phyloP scores from a whole-genome alignment of 2,329 filamentous ascomycete species.

The Phyllachora maydis region DNA sequence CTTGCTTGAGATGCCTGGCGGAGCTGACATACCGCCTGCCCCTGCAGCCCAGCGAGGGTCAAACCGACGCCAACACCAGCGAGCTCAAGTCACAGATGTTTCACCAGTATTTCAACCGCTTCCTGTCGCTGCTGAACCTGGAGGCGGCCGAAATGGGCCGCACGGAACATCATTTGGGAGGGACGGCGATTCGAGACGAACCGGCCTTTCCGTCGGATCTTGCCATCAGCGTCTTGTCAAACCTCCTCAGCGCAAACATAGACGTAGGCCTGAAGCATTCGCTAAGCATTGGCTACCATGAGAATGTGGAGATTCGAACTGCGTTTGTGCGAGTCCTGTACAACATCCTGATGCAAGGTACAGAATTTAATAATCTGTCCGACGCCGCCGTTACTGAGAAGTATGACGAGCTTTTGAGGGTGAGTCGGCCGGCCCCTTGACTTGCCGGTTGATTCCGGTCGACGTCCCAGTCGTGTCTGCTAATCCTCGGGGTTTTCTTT shows the following conservation, averaged over 20 bases:
- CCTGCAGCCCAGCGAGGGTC: slow-evolving; percentile 42
- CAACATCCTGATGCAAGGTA: slow-evolving; percentile 51
- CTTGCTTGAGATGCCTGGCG: slow-evolving; percentile 42
- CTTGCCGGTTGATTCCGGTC: neutral
- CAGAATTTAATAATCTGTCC: slow-evolving; percentile 48
- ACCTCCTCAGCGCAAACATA: slow-evolving; percentile 49
- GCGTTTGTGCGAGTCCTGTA: slow-evolving; percentile 51
- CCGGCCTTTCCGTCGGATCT: slow-evolving; percentile 34
- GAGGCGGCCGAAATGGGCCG: slow-evolving; percentile 24
- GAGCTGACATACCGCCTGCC: slow-evolving; percentile 46
- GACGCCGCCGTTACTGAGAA: slow-evolving; percentile 48
- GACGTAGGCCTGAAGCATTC: slow-evolving; percentile 53
- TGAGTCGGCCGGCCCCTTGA: slow-evolving; percentile 14
- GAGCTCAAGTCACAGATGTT: slow-evolving; percentile 54
- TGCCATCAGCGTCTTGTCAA: slow-evolving; percentile 46
- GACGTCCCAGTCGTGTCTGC: too few relatives aligned
- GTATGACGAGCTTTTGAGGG: slow-evolving; percentile 43
- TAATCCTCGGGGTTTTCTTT: too few relatives aligned
- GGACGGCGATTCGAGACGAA: slow-evolving; percentile 32
- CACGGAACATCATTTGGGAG: too few relatives aligned
- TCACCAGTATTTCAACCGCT: slow-evolving; percentile 49
- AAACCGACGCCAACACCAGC: slow-evolving; percentile 44
- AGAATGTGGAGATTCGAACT: slow-evolving; percentile 47
- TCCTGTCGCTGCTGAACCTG: slow-evolving; percentile 42
- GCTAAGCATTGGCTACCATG: slow-evolving; percentile 48